phyloP scores from a whole-genome alignment of 208 protist genomes.

The Tritrichomonas foetus region DNA sequence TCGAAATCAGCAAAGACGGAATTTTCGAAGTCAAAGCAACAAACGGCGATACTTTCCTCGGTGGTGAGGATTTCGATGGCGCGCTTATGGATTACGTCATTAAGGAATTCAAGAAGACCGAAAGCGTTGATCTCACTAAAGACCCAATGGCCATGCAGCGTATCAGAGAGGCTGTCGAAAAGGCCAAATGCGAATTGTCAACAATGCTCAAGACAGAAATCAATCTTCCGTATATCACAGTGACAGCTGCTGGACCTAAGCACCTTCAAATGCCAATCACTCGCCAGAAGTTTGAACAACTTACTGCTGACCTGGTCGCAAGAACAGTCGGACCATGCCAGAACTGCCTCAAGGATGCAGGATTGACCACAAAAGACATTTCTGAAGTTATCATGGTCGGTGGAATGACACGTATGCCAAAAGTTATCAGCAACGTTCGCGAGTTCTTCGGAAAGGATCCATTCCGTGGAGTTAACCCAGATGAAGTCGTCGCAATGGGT shows the following conservation, averaged over 20 bases:
- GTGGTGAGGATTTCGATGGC: constrained; percentile 96
- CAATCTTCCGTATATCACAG: constrained; percentile 59
- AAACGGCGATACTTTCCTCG: constrained; percentile 96
- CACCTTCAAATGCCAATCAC: constrained; percentile 72
- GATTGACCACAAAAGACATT: constrained; percentile 73
- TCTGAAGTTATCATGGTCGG: constrained; percentile 87
- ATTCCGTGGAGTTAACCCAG: constrained; percentile 94
- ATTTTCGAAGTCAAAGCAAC: constrained; percentile 89
- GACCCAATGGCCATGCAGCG: constrained; percentile 85
- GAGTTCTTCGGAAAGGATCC: constrained; percentile 73
- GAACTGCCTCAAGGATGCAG: constrained; percentile 65
- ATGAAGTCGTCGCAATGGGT: constrained; percentile 98
- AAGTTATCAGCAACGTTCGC: constrained; percentile 62
- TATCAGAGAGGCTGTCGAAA: constrained; percentile 88
- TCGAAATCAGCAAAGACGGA: constrained; percentile 75
- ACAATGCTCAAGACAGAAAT: constrained; percentile 62
- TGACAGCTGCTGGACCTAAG: constrained; percentile 52
- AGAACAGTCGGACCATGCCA: constrained; percentile 73
- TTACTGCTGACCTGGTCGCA: constrained; percentile 71
- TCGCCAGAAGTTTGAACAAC: constrained; percentile 76
- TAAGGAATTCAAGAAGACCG: constrained; percentile 78
- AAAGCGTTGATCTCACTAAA: constrained; percentile 77
- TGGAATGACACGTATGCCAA: constrained; percentile 91
- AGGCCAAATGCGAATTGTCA: constrained; percentile 89
- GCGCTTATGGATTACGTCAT: constrained; percentile 73